Base-by-base conservation (phyloP, 805 yeast species). In the Metschnikowia corniflorae region DNA sequence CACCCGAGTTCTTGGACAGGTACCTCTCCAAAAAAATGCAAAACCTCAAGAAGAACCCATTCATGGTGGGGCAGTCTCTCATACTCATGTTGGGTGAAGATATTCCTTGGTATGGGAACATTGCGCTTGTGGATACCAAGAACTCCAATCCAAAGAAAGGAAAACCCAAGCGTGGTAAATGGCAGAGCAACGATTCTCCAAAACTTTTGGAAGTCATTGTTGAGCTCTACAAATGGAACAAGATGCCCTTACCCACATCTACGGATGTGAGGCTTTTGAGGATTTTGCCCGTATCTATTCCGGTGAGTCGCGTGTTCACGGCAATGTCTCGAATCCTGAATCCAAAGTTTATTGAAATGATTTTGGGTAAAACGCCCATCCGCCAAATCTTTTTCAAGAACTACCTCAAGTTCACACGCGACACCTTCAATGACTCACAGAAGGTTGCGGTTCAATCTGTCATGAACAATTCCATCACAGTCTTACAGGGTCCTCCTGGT, bases 251-350 rank as follows among this genome's bases (percentile, higher is more conserved):
- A 41, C 84, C 84, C 1, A 58, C 53, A 7, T 55, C 68, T 2
- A 63, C 68, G 5, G 63, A 67, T 33, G 63, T 67, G 6, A 53
- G 57, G 26, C 51, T 50, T 22, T 54, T 66, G 28, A 55, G 62
- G 22, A 51, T 82, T 9, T 50, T 82, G 32, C 86, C 87, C 1
- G 78, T 79, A 15, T 75, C 82, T 7, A 75, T 77, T 5, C 82
- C 82, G 3, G 74, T 78, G 5, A 71, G 77, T 28, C 63, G 88
- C 55, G 78, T 80, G 5, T 63, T 82, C 53, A 71, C 74, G 46
- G 82, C 87, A 0, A 82, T 82, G 86, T 66, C 76, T 2, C 66
- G 75, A 31, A 65, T 81, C 23, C 68, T 68, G 29, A 77, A 78
- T 52, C 67, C 69, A 6, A 71, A 63, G 33, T 78, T 78, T 46